A percentile compares a stretch with the other conserved stretches of the same genome.
phyloP scores from a whole-genome alignment of 208 protist species.

The Crithidia mellificae region DNA sequence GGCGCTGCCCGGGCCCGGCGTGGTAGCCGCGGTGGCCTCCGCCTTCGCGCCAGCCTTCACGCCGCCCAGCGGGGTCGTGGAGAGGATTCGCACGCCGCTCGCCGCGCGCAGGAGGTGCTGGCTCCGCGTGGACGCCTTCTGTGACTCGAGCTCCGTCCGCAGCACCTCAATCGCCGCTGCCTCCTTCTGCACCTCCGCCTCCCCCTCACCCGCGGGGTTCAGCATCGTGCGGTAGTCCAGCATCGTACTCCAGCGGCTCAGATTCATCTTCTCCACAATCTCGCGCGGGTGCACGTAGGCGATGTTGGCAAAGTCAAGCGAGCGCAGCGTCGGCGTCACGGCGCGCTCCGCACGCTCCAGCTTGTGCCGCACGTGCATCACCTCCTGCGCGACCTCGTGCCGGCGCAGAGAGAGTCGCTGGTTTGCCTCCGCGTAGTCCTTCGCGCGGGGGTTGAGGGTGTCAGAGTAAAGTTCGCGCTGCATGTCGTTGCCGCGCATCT shows the following conservation, averaged over 20 bases:
- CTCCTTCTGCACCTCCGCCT: conserved; percentile 20
- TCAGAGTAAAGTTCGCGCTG: conserved; percentile 74
- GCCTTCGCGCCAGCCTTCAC: neutral
- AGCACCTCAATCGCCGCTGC: conserved; percentile 19
- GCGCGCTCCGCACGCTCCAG: conserved; percentile 64
- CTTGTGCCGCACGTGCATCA: conserved; percentile 63
- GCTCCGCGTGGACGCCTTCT: conserved; percentile 19
- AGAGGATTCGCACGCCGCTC: conserved; percentile 11
- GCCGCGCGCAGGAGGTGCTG: conserved; percentile 21
- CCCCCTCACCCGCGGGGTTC: conserved; percentile 9
- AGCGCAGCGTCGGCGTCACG: conserved; percentile 74
- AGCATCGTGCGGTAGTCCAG: conserved; percentile 60
- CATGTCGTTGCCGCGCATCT: conserved; percentile 77
- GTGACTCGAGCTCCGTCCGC: conserved; percentile 26
- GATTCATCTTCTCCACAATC: conserved; percentile 82
- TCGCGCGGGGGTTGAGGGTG: conserved; percentile 71
- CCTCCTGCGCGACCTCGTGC: conserved; percentile 71
- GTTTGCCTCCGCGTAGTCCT: conserved; percentile 76
- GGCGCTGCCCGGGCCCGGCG: neutral
- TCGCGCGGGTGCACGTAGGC: conserved; percentile 76
- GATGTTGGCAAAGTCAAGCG: conserved; percentile 69
- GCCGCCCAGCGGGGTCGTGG: conserved; percentile 1
- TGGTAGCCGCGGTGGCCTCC: neutral
- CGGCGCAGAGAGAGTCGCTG: conserved; percentile 47
- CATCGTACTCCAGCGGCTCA: conserved; percentile 80